Evolutionary conservation across 2,329 filamentous ascomycete genomes (phyloP).

Genomic region (Paecilomyces sp.): DNA sequence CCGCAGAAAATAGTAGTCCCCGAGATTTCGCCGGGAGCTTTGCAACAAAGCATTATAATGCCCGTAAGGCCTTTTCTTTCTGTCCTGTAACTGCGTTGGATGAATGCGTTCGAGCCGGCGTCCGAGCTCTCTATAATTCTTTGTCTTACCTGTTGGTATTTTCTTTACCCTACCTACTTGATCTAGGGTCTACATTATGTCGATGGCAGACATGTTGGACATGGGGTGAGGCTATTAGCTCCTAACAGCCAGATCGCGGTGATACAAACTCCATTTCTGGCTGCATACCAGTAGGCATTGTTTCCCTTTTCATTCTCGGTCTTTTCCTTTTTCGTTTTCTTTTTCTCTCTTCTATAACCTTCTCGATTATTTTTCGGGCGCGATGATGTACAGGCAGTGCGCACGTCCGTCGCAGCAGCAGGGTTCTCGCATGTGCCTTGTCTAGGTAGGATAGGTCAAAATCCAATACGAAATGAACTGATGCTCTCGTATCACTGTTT

Average conservation of each 20-base stretch:
- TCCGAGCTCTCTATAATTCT: neutral
- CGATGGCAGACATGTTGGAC: neutral
- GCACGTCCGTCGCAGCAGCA: neutral
- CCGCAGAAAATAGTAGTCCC: neutral
- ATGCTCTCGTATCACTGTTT: neutral
- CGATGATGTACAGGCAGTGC: neutral
- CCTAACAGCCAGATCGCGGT: neutral
- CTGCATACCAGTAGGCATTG: neutral
- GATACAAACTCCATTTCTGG: neutral
- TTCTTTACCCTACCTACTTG: neutral
- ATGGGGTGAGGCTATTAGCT: neutral
- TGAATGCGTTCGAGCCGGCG: neutral
- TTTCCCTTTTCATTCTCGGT: neutral
- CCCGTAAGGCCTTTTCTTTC: neutral
- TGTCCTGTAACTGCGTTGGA: neutral
- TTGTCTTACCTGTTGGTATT: neutral
- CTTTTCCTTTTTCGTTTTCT: neutral
- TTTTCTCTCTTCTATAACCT: neutral
- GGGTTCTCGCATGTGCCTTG: neutral
- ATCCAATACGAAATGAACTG: neutral
- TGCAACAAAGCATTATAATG: neutral
- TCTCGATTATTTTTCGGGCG: neutral
- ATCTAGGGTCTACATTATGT: neutral
- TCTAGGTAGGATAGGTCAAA: neutral
- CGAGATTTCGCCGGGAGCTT: neutral